Percentiles rank a stretch among this genome's conserved stretches.
These are phyloP conservation scores for Hymenoscyphus occultus DNA, from an alignment of 2,329 filamentous ascomycete genomes.

Conservation along the genomic window DNA sequence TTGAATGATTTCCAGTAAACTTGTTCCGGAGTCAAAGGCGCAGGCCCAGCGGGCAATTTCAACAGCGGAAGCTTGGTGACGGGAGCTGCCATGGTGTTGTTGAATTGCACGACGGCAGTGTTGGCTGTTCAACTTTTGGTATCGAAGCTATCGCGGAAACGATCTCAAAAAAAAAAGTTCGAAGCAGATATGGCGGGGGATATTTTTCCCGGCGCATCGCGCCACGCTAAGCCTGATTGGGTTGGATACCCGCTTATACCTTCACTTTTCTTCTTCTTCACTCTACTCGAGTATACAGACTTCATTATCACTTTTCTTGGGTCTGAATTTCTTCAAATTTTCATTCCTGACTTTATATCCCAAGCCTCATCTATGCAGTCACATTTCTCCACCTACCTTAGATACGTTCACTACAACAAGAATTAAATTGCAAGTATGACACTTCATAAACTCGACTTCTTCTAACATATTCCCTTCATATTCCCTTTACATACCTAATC, in stretches of 20 bases:
- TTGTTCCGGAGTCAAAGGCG: conserved; percentile 85
- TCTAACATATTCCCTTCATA: too few species aligned
- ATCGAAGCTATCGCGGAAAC: background rate
- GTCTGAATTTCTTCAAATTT: too few species aligned
- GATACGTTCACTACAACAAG: too few species aligned
- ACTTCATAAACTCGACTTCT: too few species aligned
- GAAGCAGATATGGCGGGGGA: conserved; percentile 1
- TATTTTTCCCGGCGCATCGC: conserved; percentile 14
- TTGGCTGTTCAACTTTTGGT: background rate
- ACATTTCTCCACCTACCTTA: too few species aligned
- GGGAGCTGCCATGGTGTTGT: conserved; percentile 32
- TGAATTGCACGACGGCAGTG: conserved; percentile 14
- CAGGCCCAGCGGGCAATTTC: conserved; percentile 75
- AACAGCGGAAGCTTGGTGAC: conserved; percentile 50
- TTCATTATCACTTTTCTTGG: background rate
- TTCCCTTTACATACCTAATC: too few species aligned
- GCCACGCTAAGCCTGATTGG: background rate
- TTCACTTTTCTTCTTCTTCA: conserved; percentile 2
- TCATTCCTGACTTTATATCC: too few species aligned
- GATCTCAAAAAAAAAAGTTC: conserved; percentile 14
- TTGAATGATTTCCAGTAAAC: conserved; percentile 96
- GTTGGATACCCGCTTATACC: conserved; percentile 8
- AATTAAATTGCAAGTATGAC: too few species aligned
- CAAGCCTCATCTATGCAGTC: too few species aligned
- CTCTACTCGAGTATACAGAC: background rate